Percentiles rank a stretch among this genome's conserved stretches.
Evolutionary conservation across 1,284 basidiomycete species (phyloP).

Genomic region (Coniophora puteana): DNA sequence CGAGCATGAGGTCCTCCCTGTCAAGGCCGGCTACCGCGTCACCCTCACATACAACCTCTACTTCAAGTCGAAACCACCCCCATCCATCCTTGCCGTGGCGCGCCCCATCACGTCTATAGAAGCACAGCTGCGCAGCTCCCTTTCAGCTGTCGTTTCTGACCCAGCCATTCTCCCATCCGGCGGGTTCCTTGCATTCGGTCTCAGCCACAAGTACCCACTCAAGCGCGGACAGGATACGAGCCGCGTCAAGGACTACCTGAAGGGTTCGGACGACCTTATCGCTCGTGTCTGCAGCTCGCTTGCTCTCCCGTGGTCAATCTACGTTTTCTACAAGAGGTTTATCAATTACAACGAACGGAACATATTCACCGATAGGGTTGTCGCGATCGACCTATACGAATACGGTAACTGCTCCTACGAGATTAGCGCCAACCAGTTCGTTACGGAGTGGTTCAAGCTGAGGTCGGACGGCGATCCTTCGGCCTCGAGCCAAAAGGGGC

Average conservation of each 20-base stretch:
- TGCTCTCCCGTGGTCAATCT: constrained; percentile 4
- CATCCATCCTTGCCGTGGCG: not conserved
- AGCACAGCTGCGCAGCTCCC: not conserved
- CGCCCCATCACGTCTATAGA: not conserved
- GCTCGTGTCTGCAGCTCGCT: constrained; percentile 7
- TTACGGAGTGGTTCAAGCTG: no score
- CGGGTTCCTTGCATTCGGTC: constrained; percentile 10
- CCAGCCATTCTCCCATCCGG: constrained; percentile 11
- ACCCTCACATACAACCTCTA: constrained; percentile 24
- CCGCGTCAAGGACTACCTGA: constrained; percentile 16
- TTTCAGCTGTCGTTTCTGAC: constrained; percentile 1
- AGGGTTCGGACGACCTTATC: constrained; percentile 21
- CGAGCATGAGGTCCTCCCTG: constrained; percentile 28
- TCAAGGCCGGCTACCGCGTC: constrained; percentile 22
- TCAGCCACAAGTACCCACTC: not conserved
- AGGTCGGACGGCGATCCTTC: no score
- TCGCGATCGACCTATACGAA: no score
- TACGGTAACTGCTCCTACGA: no score
- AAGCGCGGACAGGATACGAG: no score
- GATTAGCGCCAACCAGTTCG: no score
- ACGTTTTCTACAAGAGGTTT: no score
- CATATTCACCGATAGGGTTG: no score
- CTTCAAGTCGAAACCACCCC: constrained; percentile 1
- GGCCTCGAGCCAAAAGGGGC: no score
- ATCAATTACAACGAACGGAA: no score